These are phyloP conservation scores for Schizophyllum commune DNA, from an alignment of 1,284 basidiomycete species.

Conservation along the genomic window DNA sequence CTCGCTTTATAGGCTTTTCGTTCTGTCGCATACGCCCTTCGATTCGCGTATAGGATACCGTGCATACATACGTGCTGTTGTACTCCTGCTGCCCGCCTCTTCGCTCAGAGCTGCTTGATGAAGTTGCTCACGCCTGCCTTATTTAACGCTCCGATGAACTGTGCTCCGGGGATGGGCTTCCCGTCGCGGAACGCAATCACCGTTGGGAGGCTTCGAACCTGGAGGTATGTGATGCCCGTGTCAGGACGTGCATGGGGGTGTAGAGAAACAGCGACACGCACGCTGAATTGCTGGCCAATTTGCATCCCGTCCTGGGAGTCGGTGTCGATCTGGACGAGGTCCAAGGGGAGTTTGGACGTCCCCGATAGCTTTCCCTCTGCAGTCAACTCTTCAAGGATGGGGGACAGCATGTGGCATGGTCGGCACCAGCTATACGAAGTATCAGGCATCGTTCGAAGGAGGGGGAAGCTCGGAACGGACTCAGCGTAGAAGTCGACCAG, in stretches of 20 bases:
- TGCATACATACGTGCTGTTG: slow-evolving; percentile 3
- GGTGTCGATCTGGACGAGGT: slow-evolving; percentile 63
- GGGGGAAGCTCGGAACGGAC: slow-evolving; percentile 31
- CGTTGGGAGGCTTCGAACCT: slow-evolving; percentile 65
- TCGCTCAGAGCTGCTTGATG: slow-evolving; percentile 30
- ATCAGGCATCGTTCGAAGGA: slow-evolving; percentile 5
- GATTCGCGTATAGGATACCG: not conserved
- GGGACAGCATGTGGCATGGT: slow-evolving; percentile 63
- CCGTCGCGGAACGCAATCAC: slow-evolving; percentile 66
- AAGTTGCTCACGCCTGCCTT: slow-evolving; percentile 43
- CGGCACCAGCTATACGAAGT: slow-evolving; percentile 57
- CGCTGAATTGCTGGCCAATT: slow-evolving; percentile 45
- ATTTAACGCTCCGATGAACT: slow-evolving; percentile 56
- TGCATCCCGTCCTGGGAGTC: slow-evolving; percentile 46
- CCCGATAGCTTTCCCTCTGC: slow-evolving; percentile 37
- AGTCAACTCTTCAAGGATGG: slow-evolving; percentile 50
- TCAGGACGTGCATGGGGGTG: not conserved
- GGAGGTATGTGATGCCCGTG: slow-evolving; percentile 1
- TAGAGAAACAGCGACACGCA: slow-evolving; percentile 11
- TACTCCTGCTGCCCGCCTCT: not conserved
- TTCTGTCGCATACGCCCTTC: not conserved
- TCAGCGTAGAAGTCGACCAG: slow-evolving; percentile 74
- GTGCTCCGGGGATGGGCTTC: slow-evolving; percentile 28
- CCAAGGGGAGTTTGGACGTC: slow-evolving; percentile 42
- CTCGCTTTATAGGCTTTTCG: not conserved